Percentiles rank a stretch among this genome's conserved stretches.
phyloP scores from a whole-genome alignment of 345 rosid species.

The Moricandia moricandioides region DNA sequence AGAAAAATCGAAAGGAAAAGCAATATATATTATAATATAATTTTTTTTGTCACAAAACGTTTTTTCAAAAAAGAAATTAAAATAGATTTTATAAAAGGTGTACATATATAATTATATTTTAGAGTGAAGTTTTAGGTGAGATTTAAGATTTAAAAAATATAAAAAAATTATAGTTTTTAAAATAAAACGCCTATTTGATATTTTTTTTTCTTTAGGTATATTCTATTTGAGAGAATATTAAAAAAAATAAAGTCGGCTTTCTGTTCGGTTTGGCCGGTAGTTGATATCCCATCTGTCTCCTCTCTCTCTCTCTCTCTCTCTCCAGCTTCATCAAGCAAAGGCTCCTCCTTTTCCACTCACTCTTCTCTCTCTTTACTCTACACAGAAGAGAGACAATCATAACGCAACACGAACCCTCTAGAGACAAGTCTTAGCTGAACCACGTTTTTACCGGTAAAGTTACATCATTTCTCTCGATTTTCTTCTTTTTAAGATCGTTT shows the following conservation, averaged over 20 bases:
- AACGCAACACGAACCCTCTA: not conserved
- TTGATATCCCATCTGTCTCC: slow-evolving; percentile 28
- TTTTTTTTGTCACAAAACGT: too few relatives aligned
- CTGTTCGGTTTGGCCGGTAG: slow-evolving; percentile 2
- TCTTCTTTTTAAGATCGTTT: slow-evolving; percentile 4
- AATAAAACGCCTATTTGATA: too few relatives aligned
- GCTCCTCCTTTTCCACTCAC: slow-evolving; percentile 21
- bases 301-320: slow-evolving; percentile 23
- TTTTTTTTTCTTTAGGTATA: too few relatives aligned
- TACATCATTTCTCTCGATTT: not conserved
- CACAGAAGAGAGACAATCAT: not conserved
- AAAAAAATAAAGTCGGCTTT: not conserved
- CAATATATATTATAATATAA: too few relatives aligned
- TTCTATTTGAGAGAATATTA: too few relatives aligned
- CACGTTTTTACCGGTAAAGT: slow-evolving; percentile 8
- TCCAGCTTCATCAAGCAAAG: slow-evolving; percentile 28
- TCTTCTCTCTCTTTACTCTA: slow-evolving; percentile 7
- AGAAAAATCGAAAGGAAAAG: too few relatives aligned
- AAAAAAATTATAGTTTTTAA: too few relatives aligned
- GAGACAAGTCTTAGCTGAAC: not conserved
- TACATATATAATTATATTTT: too few relatives aligned
- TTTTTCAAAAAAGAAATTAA: too few relatives aligned
- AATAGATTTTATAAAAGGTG: too few relatives aligned
- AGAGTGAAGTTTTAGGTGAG: too few relatives aligned
- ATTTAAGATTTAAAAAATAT: too few relatives aligned